A percentile compares a stretch with the other conserved stretches of the same genome.
phyloP scores from a whole-genome alignment of 306 rosid genomes.

The Cucumis sativus region DNA sequence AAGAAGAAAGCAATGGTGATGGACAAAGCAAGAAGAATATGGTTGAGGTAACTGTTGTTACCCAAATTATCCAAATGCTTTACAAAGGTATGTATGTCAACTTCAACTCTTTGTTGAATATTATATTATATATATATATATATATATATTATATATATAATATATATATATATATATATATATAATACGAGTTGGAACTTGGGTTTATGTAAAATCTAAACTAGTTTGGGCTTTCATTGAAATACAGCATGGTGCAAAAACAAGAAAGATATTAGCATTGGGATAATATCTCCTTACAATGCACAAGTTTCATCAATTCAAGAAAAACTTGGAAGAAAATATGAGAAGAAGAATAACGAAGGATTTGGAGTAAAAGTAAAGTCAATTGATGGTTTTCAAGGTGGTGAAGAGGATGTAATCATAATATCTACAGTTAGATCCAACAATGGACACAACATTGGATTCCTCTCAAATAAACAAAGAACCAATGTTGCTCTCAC shows the following conservation, averaged over 20 bases:
- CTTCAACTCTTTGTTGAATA: too few relatives aligned
- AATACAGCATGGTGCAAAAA: constrained; percentile 36
- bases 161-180: too few relatives aligned
- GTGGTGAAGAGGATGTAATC: constrained; percentile 66
- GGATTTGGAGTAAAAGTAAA: constrained; percentile 54
- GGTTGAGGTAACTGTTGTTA: constrained; percentile 50
- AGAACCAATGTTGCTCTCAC: constrained; percentile 78
- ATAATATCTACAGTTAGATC: constrained; percentile 66
- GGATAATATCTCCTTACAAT: constrained; percentile 70
- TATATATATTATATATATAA: too few relatives aligned
- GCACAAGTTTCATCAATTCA: constrained; percentile 60
- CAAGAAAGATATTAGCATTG: constrained; percentile 28
- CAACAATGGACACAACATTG: constrained; percentile 16
- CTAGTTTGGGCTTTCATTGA: not conserved
- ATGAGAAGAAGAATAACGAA: constrained; percentile 13
- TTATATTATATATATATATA: too few relatives aligned
- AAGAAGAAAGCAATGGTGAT: constrained; percentile 52
- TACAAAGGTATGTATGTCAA: constrained; percentile 46
- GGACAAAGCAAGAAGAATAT: constrained; percentile 54
- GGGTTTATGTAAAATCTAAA: not conserved
- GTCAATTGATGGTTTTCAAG: constrained; percentile 73
- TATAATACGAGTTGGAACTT: not conserved
- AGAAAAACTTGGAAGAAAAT: constrained; percentile 32
- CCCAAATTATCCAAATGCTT: constrained; percentile 34
- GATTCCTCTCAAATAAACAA: constrained; percentile 35